Base-by-base conservation (phyloP, 2,329 filamentous ascomycete species). In the Ascochyta lentis region DNA sequence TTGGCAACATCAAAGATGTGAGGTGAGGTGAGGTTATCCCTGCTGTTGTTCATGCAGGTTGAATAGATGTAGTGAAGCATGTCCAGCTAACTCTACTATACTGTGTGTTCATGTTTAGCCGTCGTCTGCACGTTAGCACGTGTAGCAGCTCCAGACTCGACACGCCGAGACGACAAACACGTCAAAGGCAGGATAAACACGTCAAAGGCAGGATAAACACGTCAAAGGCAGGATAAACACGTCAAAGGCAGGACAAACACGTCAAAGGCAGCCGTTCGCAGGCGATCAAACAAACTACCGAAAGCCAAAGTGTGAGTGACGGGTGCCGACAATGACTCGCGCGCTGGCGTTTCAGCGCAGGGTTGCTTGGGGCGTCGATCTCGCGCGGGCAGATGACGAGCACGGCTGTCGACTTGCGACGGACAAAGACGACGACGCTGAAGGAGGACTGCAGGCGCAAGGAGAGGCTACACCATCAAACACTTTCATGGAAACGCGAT, bases 301-400 rank as follows among this genome's bases (percentile, higher is more conserved):
- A 35, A 46, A 26, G 35, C 41, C 13, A 31, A 49, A 39, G 23
- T 49, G 29, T 27, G 27, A 13, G n/a, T 35, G 34, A 24, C 13
- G 46, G 16, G 23, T 31, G 23, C 27, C 23, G 47, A 33, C 24
- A 29, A 41, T 55, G 53, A 55, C 47, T 55, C 53, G 53, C 31
- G 52, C 33, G 34, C 23, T 34, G 23, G 27, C 35, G 53, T 55
- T 55, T 55, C 53, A 40, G 31, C 49, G 35, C 13, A 37, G 41
- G 41, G 46, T 50, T 42, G 29, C 35, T 16, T 15, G 37, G 41
- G 13, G 19, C 35, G 47, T 49, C 46, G 53, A 55, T 55, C 53
- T 37, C 45, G 31, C n/a, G 40, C 27, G 46, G 49, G 41, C 49
- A 34, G 27, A 46, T 46, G 46, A 41, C 46, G 24, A 47, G 42